These are phyloP conservation scores for Phaffia rhodozyma DNA, from an alignment of 1,284 basidiomycete species.

Conservation along the genomic window DNA sequence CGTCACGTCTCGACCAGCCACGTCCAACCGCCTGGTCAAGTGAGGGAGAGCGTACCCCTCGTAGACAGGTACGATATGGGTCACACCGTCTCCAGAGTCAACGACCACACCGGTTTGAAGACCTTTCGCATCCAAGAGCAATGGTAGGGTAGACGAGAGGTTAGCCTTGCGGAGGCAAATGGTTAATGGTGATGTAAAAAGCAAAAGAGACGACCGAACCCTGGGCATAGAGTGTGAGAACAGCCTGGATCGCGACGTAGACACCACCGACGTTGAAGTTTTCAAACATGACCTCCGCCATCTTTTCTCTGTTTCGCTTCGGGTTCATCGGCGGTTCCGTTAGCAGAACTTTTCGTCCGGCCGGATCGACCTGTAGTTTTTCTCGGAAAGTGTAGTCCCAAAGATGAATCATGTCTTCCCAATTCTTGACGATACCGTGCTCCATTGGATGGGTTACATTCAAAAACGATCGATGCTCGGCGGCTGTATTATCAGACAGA, in stretches of 20 bases:
- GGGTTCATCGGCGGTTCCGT: constrained; percentile 99
- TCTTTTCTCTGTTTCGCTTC: constrained; percentile 77
- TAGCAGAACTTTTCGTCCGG: constrained; percentile 79
- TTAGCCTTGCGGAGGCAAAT: neutral
- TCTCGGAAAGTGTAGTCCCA: constrained; percentile 97
- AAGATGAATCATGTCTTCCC: constrained; percentile 96
- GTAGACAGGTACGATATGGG: constrained; percentile 97
- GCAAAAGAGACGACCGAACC: constrained; percentile 44
- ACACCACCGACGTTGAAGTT: constrained; percentile 93
- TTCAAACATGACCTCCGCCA: constrained; percentile 99
- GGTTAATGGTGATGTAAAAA: neutral
- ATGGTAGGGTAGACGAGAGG: neutral
- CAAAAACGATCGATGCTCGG: constrained; percentile 83
- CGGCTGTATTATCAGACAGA: constrained; percentile 42
- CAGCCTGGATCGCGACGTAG: constrained; percentile 97
- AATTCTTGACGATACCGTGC: constrained; percentile 96
- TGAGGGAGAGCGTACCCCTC: constrained; percentile 94
- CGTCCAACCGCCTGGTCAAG: constrained; percentile 84
- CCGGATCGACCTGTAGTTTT: constrained; percentile 80
- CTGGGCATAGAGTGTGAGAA: constrained; percentile 94
- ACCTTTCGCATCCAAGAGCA: constrained; percentile 43
- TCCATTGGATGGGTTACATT: constrained; percentile 98
- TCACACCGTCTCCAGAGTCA: constrained; percentile 97
- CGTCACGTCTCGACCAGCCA: constrained; percentile 95
- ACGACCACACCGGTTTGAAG: constrained; percentile 96